Conservation (phyloP, 345 rosid species). For the Arabis alpina region DNA sequence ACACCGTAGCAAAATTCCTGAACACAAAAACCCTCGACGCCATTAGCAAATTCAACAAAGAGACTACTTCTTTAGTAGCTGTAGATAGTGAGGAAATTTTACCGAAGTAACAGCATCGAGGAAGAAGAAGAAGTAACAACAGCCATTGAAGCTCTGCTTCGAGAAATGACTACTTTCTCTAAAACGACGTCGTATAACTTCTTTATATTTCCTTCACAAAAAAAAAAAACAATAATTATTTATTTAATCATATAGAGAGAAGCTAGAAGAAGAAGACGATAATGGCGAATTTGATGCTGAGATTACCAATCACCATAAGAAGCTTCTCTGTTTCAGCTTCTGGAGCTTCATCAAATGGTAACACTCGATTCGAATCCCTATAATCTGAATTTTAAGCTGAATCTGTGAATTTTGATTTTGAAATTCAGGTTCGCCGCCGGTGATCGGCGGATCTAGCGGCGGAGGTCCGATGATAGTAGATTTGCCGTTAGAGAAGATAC, state of each 20-base stretch:
- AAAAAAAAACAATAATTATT: not conserved
- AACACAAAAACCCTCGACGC: constrained; percentile 28
- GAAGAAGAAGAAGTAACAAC: constrained; percentile 48
- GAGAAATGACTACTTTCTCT: not conserved
- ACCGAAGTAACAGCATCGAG: constrained; percentile 61
- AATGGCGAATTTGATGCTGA: constrained; percentile 69
- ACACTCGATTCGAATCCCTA: not conserved
- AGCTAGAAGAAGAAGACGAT: not conserved
- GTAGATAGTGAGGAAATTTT: constrained; percentile 17
- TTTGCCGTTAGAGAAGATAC: constrained; percentile 74
- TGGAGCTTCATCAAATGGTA: constrained; percentile 75
- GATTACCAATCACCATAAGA: constrained; percentile 50
- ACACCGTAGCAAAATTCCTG: constrained; percentile 53
- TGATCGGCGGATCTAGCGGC: constrained; percentile 37
- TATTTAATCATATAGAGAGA: not conserved
- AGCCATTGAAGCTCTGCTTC: constrained; percentile 51
- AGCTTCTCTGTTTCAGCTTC: constrained; percentile 64
- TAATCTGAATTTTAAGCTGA: no score
- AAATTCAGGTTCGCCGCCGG: constrained; percentile 43
- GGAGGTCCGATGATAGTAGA: constrained; percentile 49
- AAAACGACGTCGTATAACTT: constrained; percentile 7
- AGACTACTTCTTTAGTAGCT: no score
- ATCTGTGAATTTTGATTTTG: not conserved
- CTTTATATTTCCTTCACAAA: constrained; percentile 38
- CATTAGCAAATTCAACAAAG: constrained; percentile 10